Conservation (phyloP, 257 asterid species). For the Solanum bulbocastanum region DNA sequence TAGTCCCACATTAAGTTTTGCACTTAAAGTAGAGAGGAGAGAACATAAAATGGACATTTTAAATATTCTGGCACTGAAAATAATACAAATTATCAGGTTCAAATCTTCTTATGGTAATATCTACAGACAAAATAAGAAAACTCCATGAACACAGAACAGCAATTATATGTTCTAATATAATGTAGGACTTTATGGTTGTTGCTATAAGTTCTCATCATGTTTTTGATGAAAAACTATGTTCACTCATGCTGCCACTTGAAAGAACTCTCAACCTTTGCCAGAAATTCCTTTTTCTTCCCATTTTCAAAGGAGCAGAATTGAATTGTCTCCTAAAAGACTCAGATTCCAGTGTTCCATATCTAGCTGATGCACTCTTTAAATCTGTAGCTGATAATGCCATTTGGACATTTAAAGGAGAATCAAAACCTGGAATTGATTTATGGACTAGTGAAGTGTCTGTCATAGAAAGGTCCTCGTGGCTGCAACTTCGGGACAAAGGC, state of each 20-base stretch:
- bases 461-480: constrained; percentile 43
- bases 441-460: constrained; percentile 26
- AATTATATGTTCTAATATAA: neutral
- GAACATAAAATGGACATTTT: neutral
- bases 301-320: constrained; percentile 68
- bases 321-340: constrained; percentile 70
- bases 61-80: neutral
- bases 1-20: neutral
- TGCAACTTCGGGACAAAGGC: constrained; percentile 42
- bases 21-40: neutral
- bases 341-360: constrained; percentile 34
- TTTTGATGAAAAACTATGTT: constrained; percentile 36
- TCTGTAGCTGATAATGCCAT: constrained; percentile 36
- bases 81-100: neutral
- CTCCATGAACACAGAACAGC: neutral
- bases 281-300: constrained; percentile 40
- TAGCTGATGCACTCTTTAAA: constrained; percentile 32
- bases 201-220: constrained; percentile 5
- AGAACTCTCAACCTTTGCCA: constrained; percentile 60
- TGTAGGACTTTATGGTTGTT: neutral
- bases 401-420: constrained; percentile 19
- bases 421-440: constrained; percentile 6
- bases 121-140: neutral
- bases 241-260: constrained; percentile 80
- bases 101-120: neutral